Base-by-base conservation (phyloP, 352 stramenopile genomes). In the Thalassiosira hispida region DNA sequence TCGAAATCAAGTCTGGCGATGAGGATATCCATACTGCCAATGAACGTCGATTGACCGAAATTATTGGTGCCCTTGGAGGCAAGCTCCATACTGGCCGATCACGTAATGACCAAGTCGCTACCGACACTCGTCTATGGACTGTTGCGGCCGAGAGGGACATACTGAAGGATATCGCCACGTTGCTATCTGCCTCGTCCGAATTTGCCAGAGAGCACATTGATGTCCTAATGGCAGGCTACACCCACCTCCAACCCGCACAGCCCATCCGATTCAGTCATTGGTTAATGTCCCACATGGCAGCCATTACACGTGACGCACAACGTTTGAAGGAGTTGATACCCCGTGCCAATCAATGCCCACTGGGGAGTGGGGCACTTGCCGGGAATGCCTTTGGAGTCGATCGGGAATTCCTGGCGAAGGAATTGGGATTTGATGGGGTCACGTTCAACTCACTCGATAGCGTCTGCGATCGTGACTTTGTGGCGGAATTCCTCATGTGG, bases 1-100 rank as follows among this genome's bases (percentile, higher is more conserved):
- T 95, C 75, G 85, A 95, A 66, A 77, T 96, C 14, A 97, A 98
- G 73, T 83, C 95, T 8, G 95, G 96, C 47, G 97, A 99, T 85
- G 97, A 99, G 87, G 97, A 99, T 88, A 99, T 99, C 81, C 97
- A 99, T 89, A 99, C 97, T 49, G 97, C 97, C 49, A 99, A 99
- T 83, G 97, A 99, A 85, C 95, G 97, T 60, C 95, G 97, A 6
- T 91, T 99, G 12, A 99, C 96, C 0, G 97, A 99, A 90, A 88
- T 99, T 56, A 95, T 99, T 61, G 97, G 97, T 51, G 86, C 91
- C n/a, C 92, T 97, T 33, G 97, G 96, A 49, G 97, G 97, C 74
- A 99, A 99, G 83, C 85, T 99, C 42, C 97, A 99, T 90, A 99
- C 97, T 0, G 92, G 91, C 33, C 81, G 90, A 33, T 89, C 73